These are phyloP conservation scores for Rhizophagus sp. DNA, from an alignment of 192 early-diverging fungal genomes.

Conservation along the genomic window DNA sequence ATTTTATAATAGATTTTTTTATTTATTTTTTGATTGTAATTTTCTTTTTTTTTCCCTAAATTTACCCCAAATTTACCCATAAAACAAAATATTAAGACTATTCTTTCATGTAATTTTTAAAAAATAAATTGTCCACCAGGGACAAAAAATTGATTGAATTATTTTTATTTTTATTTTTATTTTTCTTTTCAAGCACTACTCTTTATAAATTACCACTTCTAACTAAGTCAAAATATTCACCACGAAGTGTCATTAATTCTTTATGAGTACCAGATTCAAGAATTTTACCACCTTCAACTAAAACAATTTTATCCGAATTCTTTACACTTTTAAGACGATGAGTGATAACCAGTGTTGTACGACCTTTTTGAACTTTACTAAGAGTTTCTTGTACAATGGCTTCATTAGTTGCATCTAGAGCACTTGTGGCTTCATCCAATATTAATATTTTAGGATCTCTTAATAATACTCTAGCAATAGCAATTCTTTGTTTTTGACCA, in stretches of 20 bases:
- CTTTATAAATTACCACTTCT: constrained; percentile 32
- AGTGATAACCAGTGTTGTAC: constrained; percentile 73
- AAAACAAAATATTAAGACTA: too few species aligned
- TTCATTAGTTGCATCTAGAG: constrained; percentile 64
- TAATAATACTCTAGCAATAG: constrained; percentile 49
- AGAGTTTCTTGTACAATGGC: constrained; percentile 66
- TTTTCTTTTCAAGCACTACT: too few species aligned
- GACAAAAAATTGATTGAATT: too few species aligned
- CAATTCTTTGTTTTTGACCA: constrained; percentile 51
- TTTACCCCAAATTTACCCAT: too few species aligned
- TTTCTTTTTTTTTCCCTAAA: too few species aligned
- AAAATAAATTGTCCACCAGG: too few species aligned
- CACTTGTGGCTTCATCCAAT: constrained; percentile 67
- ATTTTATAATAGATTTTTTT: too few species aligned
- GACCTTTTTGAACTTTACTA: constrained; percentile 50
- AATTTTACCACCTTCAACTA: constrained; percentile 48
- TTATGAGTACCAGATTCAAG: constrained; percentile 64
- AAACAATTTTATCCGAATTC: constrained; percentile 62
- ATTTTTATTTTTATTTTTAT: too few species aligned
- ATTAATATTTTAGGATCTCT: constrained; percentile 48
- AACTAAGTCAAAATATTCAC: constrained; percentile 57
- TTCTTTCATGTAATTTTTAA: too few species aligned
- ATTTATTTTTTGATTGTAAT: too few species aligned
- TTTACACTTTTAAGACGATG: constrained; percentile 68
- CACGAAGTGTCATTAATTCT: constrained; percentile 48